Percentiles rank a stretch among this genome's conserved stretches.
Evolutionary conservation across 1,139 yeast species (phyloP).

Genomic region (Pichia cactophila): DNA sequence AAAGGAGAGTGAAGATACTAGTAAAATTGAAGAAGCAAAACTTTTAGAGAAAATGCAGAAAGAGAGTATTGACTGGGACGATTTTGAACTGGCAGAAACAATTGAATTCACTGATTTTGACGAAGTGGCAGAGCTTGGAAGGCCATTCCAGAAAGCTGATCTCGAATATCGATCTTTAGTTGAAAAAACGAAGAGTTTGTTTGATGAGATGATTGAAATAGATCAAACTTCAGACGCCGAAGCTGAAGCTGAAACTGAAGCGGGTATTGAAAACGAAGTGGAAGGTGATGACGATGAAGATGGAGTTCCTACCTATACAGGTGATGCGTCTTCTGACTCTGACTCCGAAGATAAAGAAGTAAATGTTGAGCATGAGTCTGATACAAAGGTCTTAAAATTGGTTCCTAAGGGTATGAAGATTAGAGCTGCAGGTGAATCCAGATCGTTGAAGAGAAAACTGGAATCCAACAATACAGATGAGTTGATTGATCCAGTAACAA

Average conservation of each 20-base stretch:
- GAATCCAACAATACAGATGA: constrained; percentile 4
- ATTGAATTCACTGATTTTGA: constrained; percentile 64
- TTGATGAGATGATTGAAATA: constrained; percentile 1
- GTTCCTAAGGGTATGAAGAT: constrained; percentile 55
- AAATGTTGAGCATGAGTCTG: not conserved
- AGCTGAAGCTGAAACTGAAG: constrained; percentile 1
- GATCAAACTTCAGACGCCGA: constrained; percentile 4
- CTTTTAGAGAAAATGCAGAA: constrained; percentile 42
- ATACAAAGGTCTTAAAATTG: not conserved
- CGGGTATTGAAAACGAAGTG: constrained; percentile 1
- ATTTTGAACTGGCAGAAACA: constrained; percentile 64
- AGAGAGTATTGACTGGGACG: constrained; percentile 86
- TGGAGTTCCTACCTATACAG: constrained; percentile 6
- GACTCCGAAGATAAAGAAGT: not conserved
- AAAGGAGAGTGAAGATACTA: constrained; percentile 31
- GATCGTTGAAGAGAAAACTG: constrained; percentile 31
- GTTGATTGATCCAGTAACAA: constrained; percentile 14
- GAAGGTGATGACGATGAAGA: constrained; percentile 10
- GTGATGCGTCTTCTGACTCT: not conserved
- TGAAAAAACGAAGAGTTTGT: constrained; percentile 25
- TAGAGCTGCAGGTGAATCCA: constrained; percentile 60
- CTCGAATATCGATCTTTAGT: constrained; percentile 57
- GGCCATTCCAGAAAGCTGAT: constrained; percentile 54
- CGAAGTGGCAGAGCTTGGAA: constrained; percentile 49
- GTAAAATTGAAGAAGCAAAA: constrained; percentile 23